phyloP scores from a whole-genome alignment of 1,284 basidiomycete genomes.

The Thelephora terrestris region DNA sequence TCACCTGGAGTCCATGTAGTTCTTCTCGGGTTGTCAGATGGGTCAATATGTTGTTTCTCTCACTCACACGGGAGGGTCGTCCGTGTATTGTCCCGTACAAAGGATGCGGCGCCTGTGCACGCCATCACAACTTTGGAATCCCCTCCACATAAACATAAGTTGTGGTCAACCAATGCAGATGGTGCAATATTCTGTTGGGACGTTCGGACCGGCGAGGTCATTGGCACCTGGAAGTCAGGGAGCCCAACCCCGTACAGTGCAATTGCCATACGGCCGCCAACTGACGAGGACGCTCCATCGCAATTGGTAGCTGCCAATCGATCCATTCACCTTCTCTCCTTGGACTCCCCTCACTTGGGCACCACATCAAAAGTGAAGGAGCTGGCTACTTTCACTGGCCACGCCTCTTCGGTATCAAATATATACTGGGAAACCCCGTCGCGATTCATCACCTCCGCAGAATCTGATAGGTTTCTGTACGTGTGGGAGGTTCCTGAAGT shows the following conservation, averaged over 20 bases:
- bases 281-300: slow-evolving; percentile 23
- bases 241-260: slow-evolving; percentile 48
- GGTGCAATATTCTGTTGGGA: slow-evolving; percentile 50
- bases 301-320: slow-evolving; percentile 51
- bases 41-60: slow-evolving; percentile 46
- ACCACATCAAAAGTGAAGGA: slow-evolving; percentile 24
- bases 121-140: too few species aligned
- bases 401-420: slow-evolving; percentile 46
- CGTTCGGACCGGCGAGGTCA: slow-evolving; percentile 34
- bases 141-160: neutral
- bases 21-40: slow-evolving; percentile 48
- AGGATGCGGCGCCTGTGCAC: slow-evolving; percentile 39
- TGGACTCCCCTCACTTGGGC: slow-evolving; percentile 10
- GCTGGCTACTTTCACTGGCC: slow-evolving; percentile 50
- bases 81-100: slow-evolving; percentile 43
- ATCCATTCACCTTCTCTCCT: slow-evolving; percentile 42
- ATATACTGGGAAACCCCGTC: slow-evolving; percentile 41
- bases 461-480: slow-evolving; percentile 69
- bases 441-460: slow-evolving; percentile 62
- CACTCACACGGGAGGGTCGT: slow-evolving; percentile 44
- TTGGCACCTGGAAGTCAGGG: slow-evolving; percentile 42
- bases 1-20: slow-evolving; percentile 30
- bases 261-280: slow-evolving; percentile 32
- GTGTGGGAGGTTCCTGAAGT: slow-evolving; percentile 44
- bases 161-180: slow-evolving; percentile 54